Evolutionary conservation across 73 alveolate species (phyloP).

Genomic region (Symbiodinium pilosum): DNA sequence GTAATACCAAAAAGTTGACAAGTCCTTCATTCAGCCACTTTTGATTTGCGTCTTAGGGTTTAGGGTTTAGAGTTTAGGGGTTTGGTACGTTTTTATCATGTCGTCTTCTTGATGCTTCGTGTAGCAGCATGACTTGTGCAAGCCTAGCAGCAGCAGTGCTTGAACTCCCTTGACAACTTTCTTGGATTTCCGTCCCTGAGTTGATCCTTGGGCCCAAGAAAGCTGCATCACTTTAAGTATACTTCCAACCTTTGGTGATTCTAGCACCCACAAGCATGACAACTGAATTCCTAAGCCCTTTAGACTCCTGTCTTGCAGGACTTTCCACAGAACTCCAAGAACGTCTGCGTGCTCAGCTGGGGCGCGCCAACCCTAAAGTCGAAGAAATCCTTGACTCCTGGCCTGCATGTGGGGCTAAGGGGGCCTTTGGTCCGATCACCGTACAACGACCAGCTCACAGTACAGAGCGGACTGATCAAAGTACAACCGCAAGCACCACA

Average conservation of each 20-base stretch:
- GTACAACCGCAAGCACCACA: no score
- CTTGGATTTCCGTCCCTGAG: background rate
- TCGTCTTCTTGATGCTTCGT: no score
- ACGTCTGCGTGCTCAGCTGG: constrained; percentile 66
- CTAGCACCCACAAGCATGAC: no score
- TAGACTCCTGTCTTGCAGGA: constrained; percentile 50
- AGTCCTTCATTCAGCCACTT: background rate
- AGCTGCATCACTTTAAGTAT: background rate
- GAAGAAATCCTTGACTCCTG: background rate
- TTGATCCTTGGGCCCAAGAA: background rate
- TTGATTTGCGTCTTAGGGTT: background rate
- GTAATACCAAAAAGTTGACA: no score
- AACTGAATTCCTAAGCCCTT: no score
- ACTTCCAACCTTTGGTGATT: background rate
- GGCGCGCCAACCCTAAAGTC: constrained; percentile 49
- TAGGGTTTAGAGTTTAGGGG: background rate
- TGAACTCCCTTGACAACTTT: no score
- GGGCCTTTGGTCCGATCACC: no score
- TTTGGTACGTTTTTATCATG: no score
- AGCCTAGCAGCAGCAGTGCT: background rate
- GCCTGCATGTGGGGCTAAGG: no score
- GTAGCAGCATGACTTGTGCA: background rate
- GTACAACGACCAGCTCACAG: no score
- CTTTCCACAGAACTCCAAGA: constrained; percentile 56
- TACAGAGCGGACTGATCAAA: no score